phyloP scores from a whole-genome alignment of 1,139 yeast genomes.

The Candida mesenterica region DNA sequence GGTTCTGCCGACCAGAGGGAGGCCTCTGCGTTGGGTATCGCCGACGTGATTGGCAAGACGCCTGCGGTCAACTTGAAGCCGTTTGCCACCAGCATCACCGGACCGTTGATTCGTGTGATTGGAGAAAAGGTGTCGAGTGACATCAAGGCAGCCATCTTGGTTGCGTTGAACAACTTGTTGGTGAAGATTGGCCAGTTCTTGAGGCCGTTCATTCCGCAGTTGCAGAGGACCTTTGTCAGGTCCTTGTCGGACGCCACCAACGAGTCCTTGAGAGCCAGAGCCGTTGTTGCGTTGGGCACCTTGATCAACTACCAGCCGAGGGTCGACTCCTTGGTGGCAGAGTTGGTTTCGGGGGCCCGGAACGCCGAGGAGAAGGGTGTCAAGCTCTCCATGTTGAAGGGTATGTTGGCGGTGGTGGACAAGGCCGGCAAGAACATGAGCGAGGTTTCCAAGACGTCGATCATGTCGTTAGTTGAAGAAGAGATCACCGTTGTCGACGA shows the following conservation, averaged over 20 bases:
- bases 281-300: conserved; percentile 89
- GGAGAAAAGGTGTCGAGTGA: conserved; percentile 93
- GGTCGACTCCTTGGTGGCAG: conserved; percentile 88
- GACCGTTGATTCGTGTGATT: conserved; percentile 96
- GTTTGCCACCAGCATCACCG: conserved; percentile 90
- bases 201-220: conserved; percentile 94
- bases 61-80: conserved; percentile 81
- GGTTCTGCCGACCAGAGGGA: conserved; percentile 86
- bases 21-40: conserved; percentile 82
- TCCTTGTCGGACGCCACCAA: conserved; percentile 76
- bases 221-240: conserved; percentile 95
- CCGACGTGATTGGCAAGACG: conserved; percentile 82
- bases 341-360: conserved; percentile 74
- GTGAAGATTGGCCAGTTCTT: conserved; percentile 84
- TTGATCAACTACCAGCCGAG: conserved; percentile 88
- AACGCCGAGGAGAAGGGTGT: conserved; percentile 61
- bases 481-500: conserved; percentile 56
- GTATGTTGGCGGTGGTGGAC: conserved; percentile 77
- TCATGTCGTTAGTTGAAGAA: conserved; percentile 74
- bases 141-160: conserved; percentile 87
- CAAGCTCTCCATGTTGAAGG: conserved; percentile 81
- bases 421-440: conserved; percentile 78
- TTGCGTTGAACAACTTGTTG: conserved; percentile 77
- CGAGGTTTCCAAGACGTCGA: conserved; percentile 66
- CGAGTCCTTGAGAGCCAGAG: conserved; percentile 73